Percentiles rank a stretch among this genome's conserved stretches.
Evolutionary conservation across 2,329 filamentous ascomycete genomes (phyloP).

Genomic region (Apiospora marii): DNA sequence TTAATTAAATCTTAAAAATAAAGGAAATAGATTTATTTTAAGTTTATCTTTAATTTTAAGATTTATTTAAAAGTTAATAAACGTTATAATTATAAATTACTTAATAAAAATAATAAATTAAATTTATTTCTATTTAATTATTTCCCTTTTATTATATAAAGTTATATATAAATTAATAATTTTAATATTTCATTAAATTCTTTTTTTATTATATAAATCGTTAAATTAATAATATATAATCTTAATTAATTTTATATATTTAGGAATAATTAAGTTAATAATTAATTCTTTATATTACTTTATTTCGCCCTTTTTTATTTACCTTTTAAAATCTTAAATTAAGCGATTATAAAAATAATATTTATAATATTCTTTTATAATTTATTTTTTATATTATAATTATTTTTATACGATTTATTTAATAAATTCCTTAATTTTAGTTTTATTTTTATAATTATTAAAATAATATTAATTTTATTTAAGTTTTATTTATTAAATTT

Average conservation of each 20-base stretch:
- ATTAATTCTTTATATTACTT: constrained; percentile 31
- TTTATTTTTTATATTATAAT: constrained; percentile 29
- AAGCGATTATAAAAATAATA: constrained; percentile 39
- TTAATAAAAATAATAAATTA: too few relatives aligned
- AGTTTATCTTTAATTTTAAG: too few relatives aligned
- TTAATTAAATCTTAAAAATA: too few relatives aligned
- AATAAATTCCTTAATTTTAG: constrained; percentile 35
- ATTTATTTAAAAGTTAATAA: too few relatives aligned
- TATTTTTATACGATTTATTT: constrained; percentile 34
- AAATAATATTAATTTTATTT: constrained; percentile 38
- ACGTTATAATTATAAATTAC: too few relatives aligned
- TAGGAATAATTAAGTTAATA: constrained; percentile 29
- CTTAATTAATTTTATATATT: constrained; percentile 29
- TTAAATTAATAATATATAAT: constrained; percentile 25
- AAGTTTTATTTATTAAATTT: constrained; percentile 33
- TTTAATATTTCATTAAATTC: neutral
- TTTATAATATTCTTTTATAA: constrained; percentile 36
- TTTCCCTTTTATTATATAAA: too few relatives aligned
- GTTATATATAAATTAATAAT: too few relatives aligned
- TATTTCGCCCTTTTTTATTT: constrained; percentile 32
- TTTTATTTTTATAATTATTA: constrained; percentile 33
- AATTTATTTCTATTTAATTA: too few relatives aligned
- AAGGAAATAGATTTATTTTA: too few relatives aligned
- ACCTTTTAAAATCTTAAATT: constrained; percentile 39
- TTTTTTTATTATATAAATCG: too few relatives aligned